Percentiles rank a stretch among this genome's conserved stretches.
phyloP scores from a whole-genome alignment of 805 yeast species.

The Spathaspora arborariae region DNA sequence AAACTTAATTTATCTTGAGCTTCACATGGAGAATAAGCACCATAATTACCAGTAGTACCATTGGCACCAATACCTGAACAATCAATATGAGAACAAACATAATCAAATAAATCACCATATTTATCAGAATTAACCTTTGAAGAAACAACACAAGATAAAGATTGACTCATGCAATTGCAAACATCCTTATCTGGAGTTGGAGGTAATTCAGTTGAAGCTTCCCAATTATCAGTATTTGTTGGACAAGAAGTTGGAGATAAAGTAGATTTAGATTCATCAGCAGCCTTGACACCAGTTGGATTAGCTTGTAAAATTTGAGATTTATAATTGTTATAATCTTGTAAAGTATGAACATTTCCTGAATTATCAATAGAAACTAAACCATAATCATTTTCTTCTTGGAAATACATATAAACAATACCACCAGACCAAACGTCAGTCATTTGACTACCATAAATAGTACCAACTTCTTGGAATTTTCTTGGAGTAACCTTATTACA shows the following conservation, averaged over 20 bases:
- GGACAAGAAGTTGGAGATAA: conserved; percentile 35
- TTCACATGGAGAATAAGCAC: conserved; percentile 39
- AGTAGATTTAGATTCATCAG: conserved; percentile 20
- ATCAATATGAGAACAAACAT: conserved; percentile 31
- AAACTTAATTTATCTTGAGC: conserved; percentile 34
- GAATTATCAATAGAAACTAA: conserved; percentile 51
- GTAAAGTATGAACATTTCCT: conserved; percentile 53
- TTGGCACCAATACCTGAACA: conserved; percentile 36
- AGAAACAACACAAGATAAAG: conserved; percentile 34
- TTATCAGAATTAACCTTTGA: conserved; percentile 24
- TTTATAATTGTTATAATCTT: conserved; percentile 62
- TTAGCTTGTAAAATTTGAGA: conserved; percentile 50
- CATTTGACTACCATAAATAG: conserved; percentile 64
- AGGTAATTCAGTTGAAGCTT: conserved; percentile 37
- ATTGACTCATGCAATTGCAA: conserved; percentile 34
- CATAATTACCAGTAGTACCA: conserved; percentile 38
- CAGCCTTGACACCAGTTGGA: conserved; percentile 20
- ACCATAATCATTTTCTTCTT: conserved; percentile 75
- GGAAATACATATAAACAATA: conserved; percentile 81
- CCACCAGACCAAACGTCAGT: conserved; percentile 89
- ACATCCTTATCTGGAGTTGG: conserved; percentile 39
- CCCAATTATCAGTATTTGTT: conserved; percentile 28
- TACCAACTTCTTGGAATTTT: conserved; percentile 65
- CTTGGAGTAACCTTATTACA: conserved; percentile 71
- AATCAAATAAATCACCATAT: conserved; percentile 31